Evolutionary conservation across 2,329 filamentous ascomycete species (phyloP).

Genomic region (Pezicula neosporulosa): DNA sequence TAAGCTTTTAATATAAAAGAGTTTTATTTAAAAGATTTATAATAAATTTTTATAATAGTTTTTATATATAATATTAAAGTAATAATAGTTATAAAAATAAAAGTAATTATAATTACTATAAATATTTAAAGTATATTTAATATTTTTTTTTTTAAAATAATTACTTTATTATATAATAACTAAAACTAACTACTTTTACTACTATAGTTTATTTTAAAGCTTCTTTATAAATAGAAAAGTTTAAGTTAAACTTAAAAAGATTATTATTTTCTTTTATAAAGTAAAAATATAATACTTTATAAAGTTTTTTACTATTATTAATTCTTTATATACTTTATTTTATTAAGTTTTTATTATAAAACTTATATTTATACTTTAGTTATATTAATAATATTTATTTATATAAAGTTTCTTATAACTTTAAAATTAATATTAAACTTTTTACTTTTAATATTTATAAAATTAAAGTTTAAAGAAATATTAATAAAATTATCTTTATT

Average conservation of each 20-base stretch:
- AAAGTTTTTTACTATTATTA: not conserved
- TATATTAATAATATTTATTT: not conserved
- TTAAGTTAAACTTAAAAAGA: not conserved
- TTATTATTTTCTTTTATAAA: not conserved
- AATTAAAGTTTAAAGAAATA: not conserved
- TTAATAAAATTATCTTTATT: not conserved
- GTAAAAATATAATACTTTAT: not conserved
- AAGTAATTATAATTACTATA: not conserved
- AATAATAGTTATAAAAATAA: not conserved
- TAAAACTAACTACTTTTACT: not conserved
- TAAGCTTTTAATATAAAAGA: not conserved
- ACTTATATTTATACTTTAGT: not conserved
- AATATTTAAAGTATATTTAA: not conserved
- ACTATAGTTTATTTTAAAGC: not conserved
- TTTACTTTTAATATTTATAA: not conserved
- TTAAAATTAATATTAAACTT: not conserved
- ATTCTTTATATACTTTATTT: not conserved
- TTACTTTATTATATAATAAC: not conserved
- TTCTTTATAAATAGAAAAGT: not conserved
- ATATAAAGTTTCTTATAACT: not conserved
- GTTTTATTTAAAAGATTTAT: not conserved
- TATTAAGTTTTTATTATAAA: not conserved
- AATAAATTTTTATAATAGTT: not conserved
- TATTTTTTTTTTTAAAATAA: not conserved
- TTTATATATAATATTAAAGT: not conserved